These are phyloP conservation scores for Tolypocladium capitatum DNA, from an alignment of 2,329 filamentous ascomycete genomes.

Conservation along the genomic window DNA sequence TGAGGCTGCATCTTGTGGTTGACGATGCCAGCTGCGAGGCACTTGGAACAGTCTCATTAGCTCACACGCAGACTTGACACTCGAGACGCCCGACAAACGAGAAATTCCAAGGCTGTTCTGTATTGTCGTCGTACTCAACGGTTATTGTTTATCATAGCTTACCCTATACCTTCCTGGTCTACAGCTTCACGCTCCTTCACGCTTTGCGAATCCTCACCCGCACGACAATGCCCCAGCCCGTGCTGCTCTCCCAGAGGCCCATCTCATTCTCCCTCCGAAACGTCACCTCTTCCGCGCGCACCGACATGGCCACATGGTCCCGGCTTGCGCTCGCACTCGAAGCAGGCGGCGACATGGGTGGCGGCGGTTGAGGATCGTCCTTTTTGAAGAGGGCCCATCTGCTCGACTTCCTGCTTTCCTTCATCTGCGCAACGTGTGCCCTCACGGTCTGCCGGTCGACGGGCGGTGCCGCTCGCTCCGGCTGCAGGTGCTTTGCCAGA, in stretches of 20 bases:
- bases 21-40: too few species aligned
- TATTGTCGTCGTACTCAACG: too few species aligned
- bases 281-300: constrained; percentile 31
- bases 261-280: constrained; percentile 38
- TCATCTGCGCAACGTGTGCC: constrained; percentile 13
- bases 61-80: too few species aligned
- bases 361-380: constrained; percentile 5
- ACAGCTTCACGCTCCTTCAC: neutral
- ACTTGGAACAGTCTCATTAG: too few species aligned
- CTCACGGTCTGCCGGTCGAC: constrained; percentile 17
- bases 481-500: constrained; percentile 30
- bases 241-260: constrained; percentile 36
- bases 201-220: constrained; percentile 14
- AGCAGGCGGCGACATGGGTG: neutral
- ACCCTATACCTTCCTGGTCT: too few species aligned
- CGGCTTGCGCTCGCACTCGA: neutral
- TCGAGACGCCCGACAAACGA: too few species aligned
- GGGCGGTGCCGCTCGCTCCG: constrained; percentile 10
- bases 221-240: constrained; percentile 36
- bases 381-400: constrained; percentile 21
- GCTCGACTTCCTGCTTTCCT: constrained; percentile 14
- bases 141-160: too few species aligned
- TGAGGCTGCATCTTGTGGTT: too few species aligned
- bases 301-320: constrained; percentile 23
- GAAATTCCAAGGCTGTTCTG: too few species aligned